Base-by-base conservation (phyloP, 1,284 basidiomycete species). In the Xerocomus amazonicus region DNA sequence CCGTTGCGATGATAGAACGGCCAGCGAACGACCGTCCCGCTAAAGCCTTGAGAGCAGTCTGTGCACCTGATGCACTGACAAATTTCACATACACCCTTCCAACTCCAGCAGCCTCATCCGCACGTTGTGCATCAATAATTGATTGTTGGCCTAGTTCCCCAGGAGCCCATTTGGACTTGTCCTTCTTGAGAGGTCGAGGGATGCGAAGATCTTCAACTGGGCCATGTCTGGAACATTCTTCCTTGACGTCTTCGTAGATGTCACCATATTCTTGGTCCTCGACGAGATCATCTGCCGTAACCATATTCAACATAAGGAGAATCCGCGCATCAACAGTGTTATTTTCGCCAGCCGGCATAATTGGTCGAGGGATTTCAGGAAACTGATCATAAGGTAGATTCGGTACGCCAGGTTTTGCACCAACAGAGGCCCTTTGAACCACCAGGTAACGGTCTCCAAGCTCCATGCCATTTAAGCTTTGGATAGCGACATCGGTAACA, bases 261-360 rank as follows among this genome's bases (percentile, higher is more conserved):
- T 99, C 96, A 16, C 81, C 81, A 66, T 97, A 99, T 64, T 99
- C 96, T 54, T 86, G 76, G 67, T 98, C 96, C 64, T 95, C 87
- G 26, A 80, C 71, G 48, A 99, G 80, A 66, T 99, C 96, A 50
- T 99, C 96, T 3, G 91, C 72, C 0, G 91, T 92, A 56, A 99
- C 94, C 97, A 99, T 99, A 79, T 99, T 99, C 64, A 99, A 77
- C 87, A 99, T 90, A 64, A 97, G 86, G 65, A 99, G 80, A 65
- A 96, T 94, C 38, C 90, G 84, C 13, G 87, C 83, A 39, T 86
- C 78, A 10, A 70, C 71, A 29, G 71, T 71, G 40, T 76, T 77
- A 45, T 75, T 73, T 57, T 87, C 81, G 50, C 84, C 84, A 8
- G 87, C 87, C 50, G 89, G 87, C 75, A 93, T 84, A 65, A 90